Evolutionary conservation across 371 early-diverging fungal genomes (phyloP).

Genomic region (Rhizopus sp.): DNA sequence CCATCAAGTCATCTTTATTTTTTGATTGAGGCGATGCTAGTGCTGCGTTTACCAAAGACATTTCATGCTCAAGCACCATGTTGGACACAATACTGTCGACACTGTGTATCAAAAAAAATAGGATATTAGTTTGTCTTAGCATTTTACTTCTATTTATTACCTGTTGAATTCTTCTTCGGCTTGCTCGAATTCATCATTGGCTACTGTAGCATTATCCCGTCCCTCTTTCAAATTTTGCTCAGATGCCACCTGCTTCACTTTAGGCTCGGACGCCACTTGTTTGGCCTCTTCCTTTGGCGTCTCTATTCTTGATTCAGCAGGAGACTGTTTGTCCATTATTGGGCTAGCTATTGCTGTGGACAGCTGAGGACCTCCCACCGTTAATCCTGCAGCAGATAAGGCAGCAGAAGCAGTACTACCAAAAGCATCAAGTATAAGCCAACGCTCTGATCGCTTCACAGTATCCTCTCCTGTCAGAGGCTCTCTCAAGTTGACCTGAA

Average conservation of each 20-base stretch:
- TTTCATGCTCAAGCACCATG: conserved; percentile 78
- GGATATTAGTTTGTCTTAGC: background rate
- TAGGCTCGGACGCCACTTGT: background rate
- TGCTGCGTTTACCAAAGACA: conserved; percentile 45
- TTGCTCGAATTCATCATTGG: conserved; percentile 40
- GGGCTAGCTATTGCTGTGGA: background rate
- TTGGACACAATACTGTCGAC: conserved; percentile 77
- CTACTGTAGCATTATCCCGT: background rate
- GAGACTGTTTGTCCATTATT: background rate
- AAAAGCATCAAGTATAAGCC: conserved; percentile 68
- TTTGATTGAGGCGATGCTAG: conserved; percentile 54
- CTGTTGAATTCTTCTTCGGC: conserved; percentile 56
- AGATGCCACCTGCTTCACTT: conserved; percentile 1
- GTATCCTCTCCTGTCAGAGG: conserved; percentile 70
- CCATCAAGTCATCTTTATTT: conserved; percentile 62
- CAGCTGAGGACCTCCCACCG: conserved; percentile 20
- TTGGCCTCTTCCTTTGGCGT: conserved; percentile 3
- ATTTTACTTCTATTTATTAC: conserved; percentile 16
- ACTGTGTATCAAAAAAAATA: conserved; percentile 34
- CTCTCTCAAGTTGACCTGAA: conserved; percentile 64
- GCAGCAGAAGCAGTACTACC: conserved; percentile 25
- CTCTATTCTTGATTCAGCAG: background rate
- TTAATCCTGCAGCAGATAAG: conserved; percentile 27
- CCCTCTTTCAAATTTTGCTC: conserved; percentile 2
- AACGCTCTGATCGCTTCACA: conserved; percentile 63